These are phyloP conservation scores for Myrica gale DNA, from an alignment of 306 rosid genomes.

Conservation along the genomic window DNA sequence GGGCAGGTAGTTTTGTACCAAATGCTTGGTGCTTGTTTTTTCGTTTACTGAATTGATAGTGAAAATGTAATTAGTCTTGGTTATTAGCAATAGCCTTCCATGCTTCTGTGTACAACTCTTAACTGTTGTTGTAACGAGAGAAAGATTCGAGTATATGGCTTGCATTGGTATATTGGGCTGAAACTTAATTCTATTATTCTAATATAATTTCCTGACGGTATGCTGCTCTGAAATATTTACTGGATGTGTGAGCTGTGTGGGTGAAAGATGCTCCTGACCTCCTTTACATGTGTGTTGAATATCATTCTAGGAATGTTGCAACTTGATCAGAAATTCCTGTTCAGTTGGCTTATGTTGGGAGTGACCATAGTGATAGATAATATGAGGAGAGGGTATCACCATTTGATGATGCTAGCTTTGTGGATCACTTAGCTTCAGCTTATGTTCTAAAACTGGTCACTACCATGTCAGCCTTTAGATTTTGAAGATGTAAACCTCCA, in stretches of 20 bases:
- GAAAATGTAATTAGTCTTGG: not conserved
- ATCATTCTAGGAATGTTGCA: not conserved
- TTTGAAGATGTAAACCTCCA: not conserved
- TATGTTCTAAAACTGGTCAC: not conserved
- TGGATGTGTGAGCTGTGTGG: not conserved
- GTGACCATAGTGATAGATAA: not conserved
- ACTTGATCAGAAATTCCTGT: not conserved
- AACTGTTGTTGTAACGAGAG: not conserved
- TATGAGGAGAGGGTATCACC: not conserved
- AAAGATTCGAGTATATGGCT: not conserved
- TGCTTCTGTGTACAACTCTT: constrained; percentile 10
- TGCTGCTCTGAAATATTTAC: not conserved
- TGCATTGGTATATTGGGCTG: not conserved
- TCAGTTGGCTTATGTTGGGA: not conserved
- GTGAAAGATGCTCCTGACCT: not conserved
- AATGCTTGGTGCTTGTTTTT: constrained; percentile 15
- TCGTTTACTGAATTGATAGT: constrained; percentile 13
- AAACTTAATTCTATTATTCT: not conserved
- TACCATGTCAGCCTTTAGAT: not conserved
- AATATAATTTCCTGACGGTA: not conserved
- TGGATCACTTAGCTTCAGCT: not conserved
- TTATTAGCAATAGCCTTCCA: not conserved
- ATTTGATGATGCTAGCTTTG: not conserved
- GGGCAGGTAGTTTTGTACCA: constrained; percentile 4
- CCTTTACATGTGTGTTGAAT: not conserved